Percentiles rank a stretch among this genome's conserved stretches.
These are phyloP conservation scores for Apophysomyces ossiformis DNA, from an alignment of 371 early-diverging fungal species.

Conservation along the genomic window DNA sequence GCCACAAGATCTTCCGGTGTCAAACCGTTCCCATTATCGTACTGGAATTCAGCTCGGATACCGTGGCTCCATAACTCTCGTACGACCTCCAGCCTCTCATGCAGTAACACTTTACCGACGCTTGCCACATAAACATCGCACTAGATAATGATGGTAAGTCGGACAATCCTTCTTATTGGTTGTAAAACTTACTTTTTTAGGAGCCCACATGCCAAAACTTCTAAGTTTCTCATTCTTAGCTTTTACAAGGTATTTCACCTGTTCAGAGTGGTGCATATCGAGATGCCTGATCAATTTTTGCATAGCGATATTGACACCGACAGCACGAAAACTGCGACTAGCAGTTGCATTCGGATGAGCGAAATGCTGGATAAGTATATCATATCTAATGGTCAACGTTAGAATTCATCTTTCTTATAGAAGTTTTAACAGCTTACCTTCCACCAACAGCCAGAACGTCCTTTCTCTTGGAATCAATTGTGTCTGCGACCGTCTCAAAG, in stretches of 20 bases:
- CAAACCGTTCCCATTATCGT: constrained; percentile 68
- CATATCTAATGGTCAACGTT: constrained; percentile 60
- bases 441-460: constrained; percentile 88
- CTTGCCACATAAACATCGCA: constrained; percentile 84
- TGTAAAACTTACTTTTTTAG: constrained; percentile 40
- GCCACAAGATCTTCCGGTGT: constrained; percentile 68
- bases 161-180: background rate
- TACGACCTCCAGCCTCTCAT: constrained; percentile 74
- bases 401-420: background rate
- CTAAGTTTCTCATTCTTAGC: constrained; percentile 63
- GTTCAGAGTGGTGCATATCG: constrained; percentile 70
- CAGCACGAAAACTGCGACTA: constrained; percentile 65
- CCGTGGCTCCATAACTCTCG: constrained; percentile 76
- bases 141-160: constrained; percentile 25
- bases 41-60: constrained; percentile 77
- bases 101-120: constrained; percentile 72
- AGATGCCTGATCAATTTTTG: constrained; percentile 74
- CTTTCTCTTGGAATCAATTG: constrained; percentile 57
- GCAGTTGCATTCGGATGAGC: constrained; percentile 46
- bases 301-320: constrained; percentile 82
- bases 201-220: constrained; percentile 69
- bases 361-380: constrained; percentile 58
- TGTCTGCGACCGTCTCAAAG: constrained; percentile 72
- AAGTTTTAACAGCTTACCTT: constrained; percentile 30
- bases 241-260: constrained; percentile 55